Evolutionary conservation across 257 asterid genomes (phyloP).

Genomic region (Solanum rostratum): DNA sequence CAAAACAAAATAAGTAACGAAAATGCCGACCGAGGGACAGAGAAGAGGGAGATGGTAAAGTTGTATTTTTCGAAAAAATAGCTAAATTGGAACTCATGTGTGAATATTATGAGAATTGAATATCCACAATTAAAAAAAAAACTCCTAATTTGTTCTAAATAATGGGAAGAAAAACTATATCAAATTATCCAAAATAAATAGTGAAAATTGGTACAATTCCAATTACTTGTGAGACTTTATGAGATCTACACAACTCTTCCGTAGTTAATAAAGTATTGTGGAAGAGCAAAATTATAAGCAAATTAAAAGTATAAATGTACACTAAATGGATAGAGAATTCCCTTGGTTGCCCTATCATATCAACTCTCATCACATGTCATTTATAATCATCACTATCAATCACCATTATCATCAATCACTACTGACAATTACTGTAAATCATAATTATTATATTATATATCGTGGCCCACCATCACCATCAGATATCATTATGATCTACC

Average conservation of each 20-base stretch:
- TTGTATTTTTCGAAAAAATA: no score
- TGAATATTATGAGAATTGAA: no score
- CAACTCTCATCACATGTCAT: neutral
- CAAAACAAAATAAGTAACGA: no score
- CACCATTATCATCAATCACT: neutral
- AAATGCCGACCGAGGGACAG: no score
- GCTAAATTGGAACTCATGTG: no score
- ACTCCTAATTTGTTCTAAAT: neutral
- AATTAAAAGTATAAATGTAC: neutral
- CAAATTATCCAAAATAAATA: neutral
- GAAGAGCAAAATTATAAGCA: neutral
- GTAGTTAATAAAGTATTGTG: neutral
- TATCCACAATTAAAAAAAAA: neutral
- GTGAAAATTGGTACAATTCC: neutral
- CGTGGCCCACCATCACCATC: no score
- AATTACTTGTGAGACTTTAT: neutral
- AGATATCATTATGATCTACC: neutral
- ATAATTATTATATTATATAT: no score
- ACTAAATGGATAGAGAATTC: neutral
- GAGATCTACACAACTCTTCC: neutral
- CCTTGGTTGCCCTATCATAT: no score
- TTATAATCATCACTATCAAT: neutral
- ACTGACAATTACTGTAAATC: neutral
- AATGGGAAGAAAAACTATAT: neutral
- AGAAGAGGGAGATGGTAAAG: no score